Percentiles rank a stretch among this genome's conserved stretches.
Conservation (phyloP, 345 rosid species). For the Fremontodendron californicum region DNA sequence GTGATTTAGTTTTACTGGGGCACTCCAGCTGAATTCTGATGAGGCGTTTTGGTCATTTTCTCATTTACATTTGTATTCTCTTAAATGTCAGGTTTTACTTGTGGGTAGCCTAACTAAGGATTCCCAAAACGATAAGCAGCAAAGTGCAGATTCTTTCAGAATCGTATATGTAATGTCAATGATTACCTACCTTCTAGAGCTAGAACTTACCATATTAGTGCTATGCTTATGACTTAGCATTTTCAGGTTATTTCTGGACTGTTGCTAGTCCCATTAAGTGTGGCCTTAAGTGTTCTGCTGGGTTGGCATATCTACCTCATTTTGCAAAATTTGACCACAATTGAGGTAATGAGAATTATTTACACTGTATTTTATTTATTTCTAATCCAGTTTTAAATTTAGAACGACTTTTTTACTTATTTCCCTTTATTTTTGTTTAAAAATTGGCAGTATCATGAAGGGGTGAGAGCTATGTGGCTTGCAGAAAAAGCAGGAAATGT, state of each 20-base stretch:
- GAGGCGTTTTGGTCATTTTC: neutral
- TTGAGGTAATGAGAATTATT: slow-evolving; percentile 52
- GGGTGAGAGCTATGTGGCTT: slow-evolving; percentile 90
- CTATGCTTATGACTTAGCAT: slow-evolving; percentile 14
- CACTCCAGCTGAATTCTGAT: neutral
- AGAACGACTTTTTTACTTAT: neutral
- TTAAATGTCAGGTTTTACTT: slow-evolving; percentile 62
- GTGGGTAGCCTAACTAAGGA: slow-evolving; percentile 75
- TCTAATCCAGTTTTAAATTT: neutral
- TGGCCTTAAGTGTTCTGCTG: slow-evolving; percentile 65
- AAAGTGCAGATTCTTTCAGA: slow-evolving; percentile 52
- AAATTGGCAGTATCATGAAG: slow-evolving; percentile 74
- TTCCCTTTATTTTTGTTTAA: neutral
- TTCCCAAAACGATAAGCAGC: slow-evolving; percentile 51
- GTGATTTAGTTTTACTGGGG: neutral
- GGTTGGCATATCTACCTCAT: slow-evolving; percentile 86
- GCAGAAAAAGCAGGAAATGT: slow-evolving; percentile 83
- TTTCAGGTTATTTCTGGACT: slow-evolving; percentile 68
- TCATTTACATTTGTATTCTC: neutral
- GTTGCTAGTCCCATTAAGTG: slow-evolving; percentile 58
- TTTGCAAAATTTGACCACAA: slow-evolving; percentile 78
- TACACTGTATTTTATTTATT: neutral
- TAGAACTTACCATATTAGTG: neutral
- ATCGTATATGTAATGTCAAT: slow-evolving; percentile 47
- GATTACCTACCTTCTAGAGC: slow-evolving; percentile 7